Evolutionary conservation across 345 rosid species (phyloP).

Genomic region (Populus alba): DNA sequence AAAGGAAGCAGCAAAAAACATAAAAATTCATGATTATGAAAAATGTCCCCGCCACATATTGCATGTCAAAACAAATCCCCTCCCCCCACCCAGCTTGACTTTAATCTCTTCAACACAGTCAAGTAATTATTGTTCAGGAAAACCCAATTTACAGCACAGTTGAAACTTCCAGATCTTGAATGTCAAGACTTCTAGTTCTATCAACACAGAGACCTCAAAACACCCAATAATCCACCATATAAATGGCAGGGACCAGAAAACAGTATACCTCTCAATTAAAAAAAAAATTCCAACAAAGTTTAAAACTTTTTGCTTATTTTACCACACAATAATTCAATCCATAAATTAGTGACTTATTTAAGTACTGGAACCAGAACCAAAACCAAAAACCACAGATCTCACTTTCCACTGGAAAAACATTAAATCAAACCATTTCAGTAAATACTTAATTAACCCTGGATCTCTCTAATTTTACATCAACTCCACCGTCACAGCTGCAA

Average conservation of each 20-base stretch:
- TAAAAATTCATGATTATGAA: background rate
- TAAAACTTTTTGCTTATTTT: background rate
- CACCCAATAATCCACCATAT: background rate
- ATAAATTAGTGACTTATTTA: background rate
- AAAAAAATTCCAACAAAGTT: background rate
- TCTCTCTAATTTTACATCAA: background rate
- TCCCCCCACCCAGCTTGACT: background rate
- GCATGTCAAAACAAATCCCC: background rate
- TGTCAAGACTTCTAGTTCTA: background rate
- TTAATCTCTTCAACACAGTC: background rate
- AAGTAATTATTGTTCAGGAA: background rate
- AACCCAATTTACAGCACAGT: background rate
- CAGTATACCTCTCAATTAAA: background rate
- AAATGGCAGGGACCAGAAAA: background rate
- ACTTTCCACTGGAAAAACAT: background rate
- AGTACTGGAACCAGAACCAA: background rate
- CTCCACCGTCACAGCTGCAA: background rate
- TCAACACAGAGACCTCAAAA: background rate
- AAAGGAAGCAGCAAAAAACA: background rate
- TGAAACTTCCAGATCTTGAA: background rate
- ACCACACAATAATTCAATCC: background rate
- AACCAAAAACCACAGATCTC: constrained; percentile 27
- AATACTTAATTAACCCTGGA: background rate
- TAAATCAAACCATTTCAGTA: background rate
- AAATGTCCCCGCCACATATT: background rate